Base-by-base conservation (phyloP, 1,139 yeast genomes). In the Candida albicans region DNA sequence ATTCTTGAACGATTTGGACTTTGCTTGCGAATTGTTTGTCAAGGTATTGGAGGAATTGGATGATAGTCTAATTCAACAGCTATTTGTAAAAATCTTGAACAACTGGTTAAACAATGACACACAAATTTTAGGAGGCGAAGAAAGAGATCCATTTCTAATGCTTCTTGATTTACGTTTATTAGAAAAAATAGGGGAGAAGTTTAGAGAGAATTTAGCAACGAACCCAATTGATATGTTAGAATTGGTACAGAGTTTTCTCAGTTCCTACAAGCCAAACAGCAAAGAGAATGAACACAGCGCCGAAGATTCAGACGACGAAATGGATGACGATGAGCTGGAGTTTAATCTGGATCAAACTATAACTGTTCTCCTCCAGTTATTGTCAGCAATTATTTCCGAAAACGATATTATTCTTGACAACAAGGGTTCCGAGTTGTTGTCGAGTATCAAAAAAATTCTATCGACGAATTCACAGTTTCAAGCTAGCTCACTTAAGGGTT, bases 81-180 rank as follows among this genome's bases (percentile, higher is more conserved):
- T 82, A 4, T 85, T 89, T 55, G 65, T 82, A 4, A 51, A 51
- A 0, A 64, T 83, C 1, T 65, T 91, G 47, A 73, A 73, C 47
- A 68, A 81, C 51, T 87, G 95, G 91, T 65, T 85, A 6, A 32
- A 30, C 10, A 38, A 33, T 2, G 34, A 37, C 10, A 35, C 33
- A 3, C 24, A 13, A 2, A 8, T 33, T 24, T 25, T 46, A 10
- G 44, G 51, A 3, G 59, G 56, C 2, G 67, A 57, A 2, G 72
- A 64, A 11, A 65, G 67, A 5, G 73, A 77, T 48, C 87, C 90
- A 6, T 75, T 84, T 45, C 55, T 74, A 13, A 72, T 79, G 35
- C 65, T 89, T 38, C 67, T 81, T 6, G 84, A 86, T 56, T 68
- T 87, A 47, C 78, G 85, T 47, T 58, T 88, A 13, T 64, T 90